Percentiles rank a stretch among this genome's conserved stretches.
These are phyloP conservation scores for Sordariomycetes sp. DNA, from an alignment of 2,329 filamentous ascomycete species.

Conservation along the genomic window DNA sequence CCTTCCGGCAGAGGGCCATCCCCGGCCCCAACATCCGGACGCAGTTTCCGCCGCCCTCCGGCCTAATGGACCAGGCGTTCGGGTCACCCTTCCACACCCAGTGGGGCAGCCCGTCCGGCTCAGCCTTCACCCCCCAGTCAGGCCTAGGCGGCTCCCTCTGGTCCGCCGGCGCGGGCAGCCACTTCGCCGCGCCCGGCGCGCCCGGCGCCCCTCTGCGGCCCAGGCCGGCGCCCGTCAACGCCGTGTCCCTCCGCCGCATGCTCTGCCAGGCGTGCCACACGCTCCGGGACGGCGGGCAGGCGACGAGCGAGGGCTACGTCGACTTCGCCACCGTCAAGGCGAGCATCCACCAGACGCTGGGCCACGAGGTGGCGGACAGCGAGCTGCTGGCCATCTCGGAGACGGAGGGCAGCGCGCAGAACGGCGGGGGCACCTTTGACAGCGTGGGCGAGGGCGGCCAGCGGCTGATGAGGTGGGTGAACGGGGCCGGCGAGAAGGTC, in stretches of 20 bases:
- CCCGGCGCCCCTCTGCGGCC: conserved; percentile 11
- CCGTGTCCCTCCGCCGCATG: conserved; percentile 56
- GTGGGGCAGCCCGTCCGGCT: conserved; percentile 26
- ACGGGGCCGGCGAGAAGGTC: conserved; percentile 26
- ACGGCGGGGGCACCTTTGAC: conserved; percentile 84
- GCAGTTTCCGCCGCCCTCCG: conserved; percentile 4
- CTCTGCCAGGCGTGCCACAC: conserved; percentile 71
- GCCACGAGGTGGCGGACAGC: conserved; percentile 26
- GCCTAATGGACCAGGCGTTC: conserved; percentile 30
- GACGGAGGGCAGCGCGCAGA: conserved; percentile 75
- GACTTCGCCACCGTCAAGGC: conserved; percentile 58
- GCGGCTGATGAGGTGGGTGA: conserved; percentile 42
- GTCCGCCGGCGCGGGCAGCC: conserved; percentile 18
- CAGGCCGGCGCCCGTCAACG: conserved; percentile 3
- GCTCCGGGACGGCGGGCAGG: conserved; percentile 24
- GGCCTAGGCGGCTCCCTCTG: conserved; percentile 31
- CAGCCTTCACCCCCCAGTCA: conserved; percentile 31
- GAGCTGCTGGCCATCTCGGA: conserved; percentile 82
- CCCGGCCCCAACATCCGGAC: conserved; percentile 35
- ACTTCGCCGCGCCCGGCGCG: conserved; percentile 19
- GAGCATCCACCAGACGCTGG: conserved; percentile 46
- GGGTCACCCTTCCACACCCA: conserved; percentile 21
- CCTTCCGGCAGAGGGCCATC: conserved; percentile 16
- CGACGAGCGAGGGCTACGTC: conserved; percentile 54
- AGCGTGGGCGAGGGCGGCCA: conserved; percentile 39